Conservation (phyloP, 305 asterid species). For the Fraxinus platypoda region DNA sequence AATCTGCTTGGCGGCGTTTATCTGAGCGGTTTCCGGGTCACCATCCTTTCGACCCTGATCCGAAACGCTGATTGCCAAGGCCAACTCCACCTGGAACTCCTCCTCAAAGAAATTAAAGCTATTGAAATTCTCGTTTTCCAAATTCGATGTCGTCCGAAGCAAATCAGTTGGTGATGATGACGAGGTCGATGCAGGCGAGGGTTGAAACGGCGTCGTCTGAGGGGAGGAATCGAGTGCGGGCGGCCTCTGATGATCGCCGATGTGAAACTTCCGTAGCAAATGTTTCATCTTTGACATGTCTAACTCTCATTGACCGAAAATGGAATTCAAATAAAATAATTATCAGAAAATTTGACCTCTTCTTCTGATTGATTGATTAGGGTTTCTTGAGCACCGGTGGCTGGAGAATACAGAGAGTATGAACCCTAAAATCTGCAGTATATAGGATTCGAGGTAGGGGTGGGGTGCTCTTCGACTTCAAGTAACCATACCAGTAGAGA, state of each 20-base stretch:
- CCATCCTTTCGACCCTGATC: conserved; percentile 53
- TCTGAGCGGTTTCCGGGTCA: conserved; percentile 83
- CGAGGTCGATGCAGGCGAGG: conserved; percentile 19
- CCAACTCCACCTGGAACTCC: conserved; percentile 57
- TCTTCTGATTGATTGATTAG: conserved; percentile 25
- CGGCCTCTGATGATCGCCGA: conserved; percentile 50
- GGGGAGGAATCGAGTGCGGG: conserved; percentile 15
- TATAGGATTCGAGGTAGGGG: neutral
- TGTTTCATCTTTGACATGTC: conserved; percentile 54
- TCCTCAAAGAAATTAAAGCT: conserved; percentile 65
- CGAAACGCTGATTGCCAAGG: conserved; percentile 55
- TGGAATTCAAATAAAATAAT: neutral
- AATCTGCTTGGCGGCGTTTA: conserved; percentile 79
- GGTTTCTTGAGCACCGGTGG: conserved; percentile 31
- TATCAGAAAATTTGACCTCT: neutral
- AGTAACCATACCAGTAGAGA: conserved; percentile 23
- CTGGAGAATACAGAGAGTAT: conserved; percentile 26
- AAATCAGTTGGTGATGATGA: conserved; percentile 3
- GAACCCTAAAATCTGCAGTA: conserved; percentile 30
- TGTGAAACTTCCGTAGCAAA: conserved; percentile 79
- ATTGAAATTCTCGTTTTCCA: conserved; percentile 14
- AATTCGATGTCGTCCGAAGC: conserved; percentile 6
- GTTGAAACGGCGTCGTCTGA: conserved; percentile 17
- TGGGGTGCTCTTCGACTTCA: conserved; percentile 30
- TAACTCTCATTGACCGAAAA: conserved; percentile 9